phyloP scores from a whole-genome alignment of 148 eudicot species.

The Drosera capensis region DNA sequence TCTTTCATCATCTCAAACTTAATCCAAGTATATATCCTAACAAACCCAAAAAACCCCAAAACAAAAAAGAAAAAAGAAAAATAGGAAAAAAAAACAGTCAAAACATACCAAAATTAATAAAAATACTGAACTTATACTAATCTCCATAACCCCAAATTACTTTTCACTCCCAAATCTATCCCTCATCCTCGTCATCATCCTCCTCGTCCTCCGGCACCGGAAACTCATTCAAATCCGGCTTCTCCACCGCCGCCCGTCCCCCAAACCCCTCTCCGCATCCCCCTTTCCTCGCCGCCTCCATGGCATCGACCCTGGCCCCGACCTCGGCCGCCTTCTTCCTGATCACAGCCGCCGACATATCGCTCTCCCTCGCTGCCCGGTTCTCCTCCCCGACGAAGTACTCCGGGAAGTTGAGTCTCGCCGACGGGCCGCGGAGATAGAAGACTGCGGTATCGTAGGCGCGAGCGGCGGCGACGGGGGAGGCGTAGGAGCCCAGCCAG shows the following conservation, averaged over 20 bases:
- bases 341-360: slow-evolving; percentile 45
- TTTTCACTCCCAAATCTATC: neutral
- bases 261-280: too few relatives aligned
- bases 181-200: neutral
- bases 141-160: neutral
- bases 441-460: slow-evolving; percentile 93
- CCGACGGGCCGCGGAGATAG: slow-evolving; percentile 66
- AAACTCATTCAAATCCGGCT: slow-evolving; percentile 64
- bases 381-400: slow-evolving; percentile 11
- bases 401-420: slow-evolving; percentile 75
- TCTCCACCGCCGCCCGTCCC: too few relatives aligned
- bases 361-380: slow-evolving; percentile 2
- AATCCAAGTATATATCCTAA: neutral
- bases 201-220: slow-evolving; percentile 52
- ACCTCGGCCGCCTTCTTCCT: slow-evolving; percentile 76
- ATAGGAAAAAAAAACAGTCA: neutral
- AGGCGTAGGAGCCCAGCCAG: slow-evolving; percentile 70
- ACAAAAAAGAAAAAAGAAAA: too few relatives aligned
- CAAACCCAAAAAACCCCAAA: too few relatives aligned
- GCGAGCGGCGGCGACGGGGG: slow-evolving; percentile 73
- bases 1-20: neutral
- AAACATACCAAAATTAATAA: neutral
- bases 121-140: neutral
- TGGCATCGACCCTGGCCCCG: slow-evolving; percentile 70
- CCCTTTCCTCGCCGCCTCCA: slow-evolving; percentile 14